Conservation (phyloP, 768 basidiomycete species). For the Pisolithus albus region DNA sequence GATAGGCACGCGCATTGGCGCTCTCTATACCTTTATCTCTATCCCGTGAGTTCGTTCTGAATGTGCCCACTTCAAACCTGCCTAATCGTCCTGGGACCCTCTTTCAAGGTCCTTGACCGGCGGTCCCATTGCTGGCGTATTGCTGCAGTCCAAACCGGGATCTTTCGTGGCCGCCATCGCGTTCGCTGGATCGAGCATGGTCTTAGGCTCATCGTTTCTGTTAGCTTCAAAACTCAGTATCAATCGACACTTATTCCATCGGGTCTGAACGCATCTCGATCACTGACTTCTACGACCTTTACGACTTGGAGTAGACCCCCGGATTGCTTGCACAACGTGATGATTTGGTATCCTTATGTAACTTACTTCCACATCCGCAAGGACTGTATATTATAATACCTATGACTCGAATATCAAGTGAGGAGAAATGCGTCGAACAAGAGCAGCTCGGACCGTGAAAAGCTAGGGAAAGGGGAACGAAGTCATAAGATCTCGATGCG, state of each 20-base stretch:
- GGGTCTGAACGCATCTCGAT: constrained; percentile 31
- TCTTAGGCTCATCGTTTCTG: constrained; percentile 54
- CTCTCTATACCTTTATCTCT: constrained; percentile 58
- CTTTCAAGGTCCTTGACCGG: constrained; percentile 51
- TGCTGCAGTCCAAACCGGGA: constrained; percentile 42
- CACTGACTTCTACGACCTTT: too few relatives aligned
- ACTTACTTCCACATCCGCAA: too few relatives aligned
- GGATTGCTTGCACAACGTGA: too few relatives aligned
- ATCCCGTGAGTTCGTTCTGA: constrained; percentile 52
- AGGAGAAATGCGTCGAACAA: too few relatives aligned
- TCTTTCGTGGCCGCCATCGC: constrained; percentile 46
- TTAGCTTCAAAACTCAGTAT: constrained; percentile 43
- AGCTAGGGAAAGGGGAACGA: constrained; percentile 9
- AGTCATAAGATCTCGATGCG: not conserved
- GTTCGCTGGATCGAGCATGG: constrained; percentile 52
- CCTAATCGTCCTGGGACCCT: not conserved
- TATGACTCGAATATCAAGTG: too few relatives aligned
- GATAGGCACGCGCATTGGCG: constrained; percentile 58
- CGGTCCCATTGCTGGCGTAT: constrained; percentile 55
- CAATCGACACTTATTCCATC: constrained; percentile 35
- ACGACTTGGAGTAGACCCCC: too few relatives aligned
- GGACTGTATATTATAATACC: too few relatives aligned
- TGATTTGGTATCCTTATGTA: too few relatives aligned
- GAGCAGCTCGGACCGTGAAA: not conserved
- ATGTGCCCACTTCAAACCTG: not conserved